phyloP scores from a whole-genome alignment of 306 rosid species.

The Rosa lucieae region DNA sequence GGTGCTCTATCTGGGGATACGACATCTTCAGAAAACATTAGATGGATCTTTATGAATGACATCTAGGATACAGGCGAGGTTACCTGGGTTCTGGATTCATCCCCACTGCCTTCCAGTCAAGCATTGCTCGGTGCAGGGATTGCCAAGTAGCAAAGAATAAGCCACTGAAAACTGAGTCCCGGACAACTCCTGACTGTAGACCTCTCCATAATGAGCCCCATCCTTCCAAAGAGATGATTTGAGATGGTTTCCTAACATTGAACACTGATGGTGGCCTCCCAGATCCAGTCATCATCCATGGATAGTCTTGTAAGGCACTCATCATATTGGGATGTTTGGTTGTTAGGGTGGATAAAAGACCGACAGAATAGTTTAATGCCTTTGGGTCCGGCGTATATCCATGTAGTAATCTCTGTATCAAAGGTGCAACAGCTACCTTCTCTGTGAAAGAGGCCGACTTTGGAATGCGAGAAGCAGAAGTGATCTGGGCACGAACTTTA shows the following conservation, averaged over 20 bases:
- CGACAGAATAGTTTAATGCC: slow-evolving; percentile 54
- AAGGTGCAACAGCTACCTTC: slow-evolving; percentile 51
- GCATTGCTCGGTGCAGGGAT: slow-evolving; percentile 72
- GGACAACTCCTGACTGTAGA: slow-evolving; percentile 67
- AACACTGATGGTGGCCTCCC: slow-evolving; percentile 75
- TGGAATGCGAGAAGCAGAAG: slow-evolving; percentile 55
- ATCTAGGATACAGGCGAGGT: background rate
- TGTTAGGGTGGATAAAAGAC: slow-evolving; percentile 73
- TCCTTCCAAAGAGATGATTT: slow-evolving; percentile 81
- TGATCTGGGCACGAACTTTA: slow-evolving; percentile 81
- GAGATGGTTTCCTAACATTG: slow-evolving; percentile 55
- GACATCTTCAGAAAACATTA: slow-evolving; percentile 14
- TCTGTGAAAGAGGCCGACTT: slow-evolving; percentile 41
- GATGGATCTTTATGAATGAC: background rate
- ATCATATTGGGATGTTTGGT: slow-evolving; percentile 59
- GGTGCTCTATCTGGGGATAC: slow-evolving; percentile 10
- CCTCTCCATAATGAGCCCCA: slow-evolving; percentile 85
- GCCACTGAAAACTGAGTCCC: slow-evolving; percentile 88
- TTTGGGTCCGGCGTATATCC: slow-evolving; percentile 70
- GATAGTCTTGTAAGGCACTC: slow-evolving; percentile 68
- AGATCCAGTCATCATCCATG: slow-evolving; percentile 96
- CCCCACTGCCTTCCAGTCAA: slow-evolving; percentile 84
- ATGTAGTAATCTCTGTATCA: slow-evolving; percentile 52
- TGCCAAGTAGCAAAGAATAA: slow-evolving; percentile 88
- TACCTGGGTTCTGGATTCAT: slow-evolving; percentile 90